Evolutionary conservation across 2,329 filamentous ascomycete genomes (phyloP).

Genomic region (Apiospora phragmitis): DNA sequence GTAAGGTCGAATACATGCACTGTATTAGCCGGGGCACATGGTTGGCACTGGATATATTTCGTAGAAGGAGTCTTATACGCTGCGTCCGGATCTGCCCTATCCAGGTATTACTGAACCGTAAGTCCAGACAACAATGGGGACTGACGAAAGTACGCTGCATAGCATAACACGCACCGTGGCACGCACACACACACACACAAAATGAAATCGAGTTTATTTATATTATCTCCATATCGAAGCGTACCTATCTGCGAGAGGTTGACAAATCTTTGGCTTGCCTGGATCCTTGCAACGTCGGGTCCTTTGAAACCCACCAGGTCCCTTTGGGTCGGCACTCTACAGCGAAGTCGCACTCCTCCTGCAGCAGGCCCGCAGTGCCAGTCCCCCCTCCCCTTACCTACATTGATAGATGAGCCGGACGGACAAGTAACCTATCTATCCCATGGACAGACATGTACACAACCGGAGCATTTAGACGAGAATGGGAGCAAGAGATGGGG

Average conservation of each 20-base stretch:
- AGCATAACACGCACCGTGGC: not conserved
- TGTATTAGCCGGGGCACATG: not conserved
- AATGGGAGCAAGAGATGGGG: not conserved
- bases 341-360: not conserved
- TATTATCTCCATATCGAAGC: not conserved
- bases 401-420: not conserved
- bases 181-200: not conserved
- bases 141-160: not conserved
- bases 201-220: not conserved
- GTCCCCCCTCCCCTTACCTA: not conserved
- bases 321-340: not conserved
- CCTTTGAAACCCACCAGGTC: constrained; percentile 6
- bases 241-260: not conserved
- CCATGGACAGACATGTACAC: not conserved
- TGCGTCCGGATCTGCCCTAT: too few relatives aligned
- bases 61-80: not conserved
- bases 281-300: not conserved
- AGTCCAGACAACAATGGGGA: not conserved
- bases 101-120: not conserved
- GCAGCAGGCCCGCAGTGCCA: not conserved
- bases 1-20: not conserved
- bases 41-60: not conserved
- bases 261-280: not conserved
- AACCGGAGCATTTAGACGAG: not conserved
- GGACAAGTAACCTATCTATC: not conserved